Conservation (phyloP, 2,329 filamentous ascomycete species). For the Passalora sequoiae region DNA sequence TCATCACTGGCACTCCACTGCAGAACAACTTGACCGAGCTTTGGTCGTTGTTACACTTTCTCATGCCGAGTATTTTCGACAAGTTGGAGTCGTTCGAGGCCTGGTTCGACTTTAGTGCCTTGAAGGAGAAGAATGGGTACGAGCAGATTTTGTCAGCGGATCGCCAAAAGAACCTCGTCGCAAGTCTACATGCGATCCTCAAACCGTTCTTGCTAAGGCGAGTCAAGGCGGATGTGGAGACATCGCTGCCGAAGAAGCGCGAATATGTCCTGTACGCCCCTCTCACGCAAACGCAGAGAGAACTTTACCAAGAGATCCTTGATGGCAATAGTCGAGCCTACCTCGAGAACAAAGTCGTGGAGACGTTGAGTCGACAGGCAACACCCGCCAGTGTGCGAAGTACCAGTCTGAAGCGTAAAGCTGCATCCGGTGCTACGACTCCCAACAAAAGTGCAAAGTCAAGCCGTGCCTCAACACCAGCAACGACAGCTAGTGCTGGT, state of each 20-base stretch:
- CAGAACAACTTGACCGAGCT: slow-evolving; percentile 94
- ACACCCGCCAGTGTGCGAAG: slow-evolving; percentile 46
- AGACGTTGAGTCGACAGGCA: slow-evolving; percentile 54
- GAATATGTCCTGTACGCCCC: slow-evolving; percentile 95
- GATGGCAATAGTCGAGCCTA: slow-evolving; percentile 48
- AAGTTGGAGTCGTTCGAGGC: slow-evolving; percentile 88
- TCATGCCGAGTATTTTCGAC: slow-evolving; percentile 87
- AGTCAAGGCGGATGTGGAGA: slow-evolving; percentile 89
- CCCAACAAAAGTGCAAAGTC: slow-evolving; percentile 69
- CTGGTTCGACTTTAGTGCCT: slow-evolving; percentile 95
- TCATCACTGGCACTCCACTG: slow-evolving; percentile 90
- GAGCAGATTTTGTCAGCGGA: slow-evolving; percentile 75
- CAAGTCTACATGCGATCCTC: slow-evolving; percentile 86
- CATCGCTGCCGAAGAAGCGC: slow-evolving; percentile 86
- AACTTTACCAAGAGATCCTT: slow-evolving; percentile 75
- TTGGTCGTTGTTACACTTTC: slow-evolving; percentile 90
- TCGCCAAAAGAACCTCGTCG: slow-evolving; percentile 69
- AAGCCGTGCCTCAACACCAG: slow-evolving; percentile 69
- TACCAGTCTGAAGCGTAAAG: slow-evolving; percentile 53
- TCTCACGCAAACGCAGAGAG: slow-evolving; percentile 82
- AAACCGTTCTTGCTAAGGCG: slow-evolving; percentile 85
- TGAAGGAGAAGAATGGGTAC: slow-evolving; percentile 75
- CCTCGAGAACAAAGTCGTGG: slow-evolving; percentile 71
- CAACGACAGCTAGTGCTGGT: slow-evolving; percentile 46
- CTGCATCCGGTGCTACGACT: slow-evolving; percentile 38